Conservation (phyloP, 2,329 filamentous ascomycete genomes). For the Ilyonectria sp. region DNA sequence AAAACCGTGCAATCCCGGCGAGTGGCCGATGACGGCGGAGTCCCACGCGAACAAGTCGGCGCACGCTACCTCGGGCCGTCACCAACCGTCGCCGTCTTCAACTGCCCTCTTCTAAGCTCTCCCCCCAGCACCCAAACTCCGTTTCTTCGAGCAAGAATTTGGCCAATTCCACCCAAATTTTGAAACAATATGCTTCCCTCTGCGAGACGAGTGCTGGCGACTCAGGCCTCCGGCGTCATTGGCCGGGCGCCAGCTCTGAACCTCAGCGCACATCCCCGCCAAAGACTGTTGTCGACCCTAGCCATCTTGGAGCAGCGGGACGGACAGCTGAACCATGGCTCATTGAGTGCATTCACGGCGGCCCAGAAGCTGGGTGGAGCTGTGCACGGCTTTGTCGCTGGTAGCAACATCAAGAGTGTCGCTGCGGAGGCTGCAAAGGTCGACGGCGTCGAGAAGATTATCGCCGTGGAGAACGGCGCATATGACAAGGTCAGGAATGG, state of each 20-base stretch:
- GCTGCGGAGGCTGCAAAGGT: constrained; percentile 92
- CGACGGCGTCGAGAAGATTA: constrained; percentile 90
- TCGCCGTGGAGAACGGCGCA: constrained; percentile 88
- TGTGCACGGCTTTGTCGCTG: constrained; percentile 90
- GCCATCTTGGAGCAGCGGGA: constrained; percentile 94
- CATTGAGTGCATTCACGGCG: constrained; percentile 87
- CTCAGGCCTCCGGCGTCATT: constrained; percentile 47
- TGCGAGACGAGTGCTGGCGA: constrained; percentile 48
- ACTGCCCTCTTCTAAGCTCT: constrained; percentile 23
- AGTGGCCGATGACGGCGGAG: constrained; percentile 48
- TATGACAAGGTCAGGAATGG: constrained; percentile 84
- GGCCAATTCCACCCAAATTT: constrained; percentile 30
- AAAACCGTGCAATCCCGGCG: constrained; percentile 44
- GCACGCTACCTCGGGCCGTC: constrained; percentile 56
- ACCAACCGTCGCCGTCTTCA: constrained; percentile 52
- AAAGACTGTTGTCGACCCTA: constrained; percentile 83
- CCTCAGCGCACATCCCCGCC: constrained; percentile 51
- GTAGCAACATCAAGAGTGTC: constrained; percentile 79
- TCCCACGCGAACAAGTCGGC: constrained; percentile 36
- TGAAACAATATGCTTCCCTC: constrained; percentile 51
- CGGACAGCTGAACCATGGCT: constrained; percentile 86
- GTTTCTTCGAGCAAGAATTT: constrained; percentile 33
- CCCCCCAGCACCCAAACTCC: constrained; percentile 22
- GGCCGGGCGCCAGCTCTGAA: constrained; percentile 44
- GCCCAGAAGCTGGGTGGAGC: constrained; percentile 88